A percentile compares a stretch with the other conserved stretches of the same genome.
Evolutionary conservation across 305 asterid genomes (phyloP).

Genomic region (Stenogyne calaminthoides): DNA sequence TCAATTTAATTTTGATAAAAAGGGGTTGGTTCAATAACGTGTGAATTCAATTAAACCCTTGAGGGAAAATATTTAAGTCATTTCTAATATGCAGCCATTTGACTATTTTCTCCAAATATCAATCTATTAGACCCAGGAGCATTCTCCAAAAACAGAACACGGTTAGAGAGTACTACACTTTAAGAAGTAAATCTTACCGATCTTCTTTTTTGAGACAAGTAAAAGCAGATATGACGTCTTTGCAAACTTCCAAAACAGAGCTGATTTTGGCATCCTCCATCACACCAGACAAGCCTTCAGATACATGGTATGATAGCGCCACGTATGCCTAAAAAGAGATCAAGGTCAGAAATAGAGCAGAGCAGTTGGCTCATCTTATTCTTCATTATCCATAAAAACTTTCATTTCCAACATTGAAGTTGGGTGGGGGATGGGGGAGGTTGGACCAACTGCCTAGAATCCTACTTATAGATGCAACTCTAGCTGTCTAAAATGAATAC

Average conservation of each 20-base stretch:
- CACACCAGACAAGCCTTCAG: conserved; percentile 40
- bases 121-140: conserved; percentile 18
- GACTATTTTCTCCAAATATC: background rate
- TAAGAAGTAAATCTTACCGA: conserved; percentile 50
- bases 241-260: conserved; percentile 57
- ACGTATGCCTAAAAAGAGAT: conserved; percentile 62
- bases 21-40: background rate
- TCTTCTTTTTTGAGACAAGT: conserved; percentile 62
- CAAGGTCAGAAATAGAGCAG: conserved; percentile 16
- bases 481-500: conserved; percentile 5
- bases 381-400: background rate
- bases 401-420: background rate
- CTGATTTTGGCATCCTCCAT: conserved; percentile 44
- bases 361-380: background rate
- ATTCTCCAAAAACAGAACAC: background rate
- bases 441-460: background rate
- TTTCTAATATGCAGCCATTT: conserved; percentile 7
- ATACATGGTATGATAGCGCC: conserved; percentile 44
- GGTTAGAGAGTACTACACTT: background rate
- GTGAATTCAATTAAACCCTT: background rate
- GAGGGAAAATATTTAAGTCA: background rate
- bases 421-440: background rate
- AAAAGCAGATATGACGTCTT: conserved; percentile 59
- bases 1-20: too few relatives aligned
- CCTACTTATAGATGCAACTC: conserved; percentile 7